Evolutionary conservation across 2,329 filamentous ascomycete genomes (phyloP).

Genomic region (Cladophialophora carrionii): DNA sequence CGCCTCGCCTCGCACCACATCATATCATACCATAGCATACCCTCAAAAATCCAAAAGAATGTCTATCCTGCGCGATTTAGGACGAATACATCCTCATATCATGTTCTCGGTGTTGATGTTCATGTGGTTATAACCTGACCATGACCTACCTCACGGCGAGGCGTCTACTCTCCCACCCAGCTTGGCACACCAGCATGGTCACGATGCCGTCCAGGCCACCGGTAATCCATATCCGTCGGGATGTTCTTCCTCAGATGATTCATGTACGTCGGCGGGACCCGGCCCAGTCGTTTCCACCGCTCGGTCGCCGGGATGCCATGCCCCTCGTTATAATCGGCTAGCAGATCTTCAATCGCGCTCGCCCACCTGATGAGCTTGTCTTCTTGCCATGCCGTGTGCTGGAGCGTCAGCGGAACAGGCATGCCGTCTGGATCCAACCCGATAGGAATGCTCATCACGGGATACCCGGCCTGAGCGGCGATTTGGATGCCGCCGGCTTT

Average conservation of each 20-base stretch:
- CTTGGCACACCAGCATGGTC: conserved; percentile 7
- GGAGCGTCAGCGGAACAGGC: conserved; percentile 39
- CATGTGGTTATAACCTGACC: no score
- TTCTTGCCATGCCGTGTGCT: conserved; percentile 42
- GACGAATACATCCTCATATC: no score
- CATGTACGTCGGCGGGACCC: conserved; percentile 37
- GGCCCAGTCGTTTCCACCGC: conserved; percentile 22
- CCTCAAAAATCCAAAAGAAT: no score
- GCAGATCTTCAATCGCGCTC: conserved; percentile 42
- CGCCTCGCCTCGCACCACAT: no score
- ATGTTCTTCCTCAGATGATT: conserved; percentile 41
- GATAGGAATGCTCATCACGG: conserved; percentile 42
- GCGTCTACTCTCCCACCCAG: neutral
- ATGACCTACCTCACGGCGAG: no score
- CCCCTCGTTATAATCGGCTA: conserved; percentile 22
- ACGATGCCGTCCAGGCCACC: conserved; percentile 29
- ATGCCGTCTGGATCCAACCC: conserved; percentile 39
- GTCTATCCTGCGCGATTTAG: no score
- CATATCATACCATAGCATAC: no score
- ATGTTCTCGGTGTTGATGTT: no score
- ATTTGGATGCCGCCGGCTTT: conserved; percentile 42
- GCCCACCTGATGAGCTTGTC: conserved; percentile 42
- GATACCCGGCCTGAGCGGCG: conserved; percentile 43
- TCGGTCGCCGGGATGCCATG: conserved; percentile 4
- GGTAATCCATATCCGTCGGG: conserved; percentile 35